Conservation (phyloP, 495 filamentous ascomycete species). For the Bryoglossum gracile region DNA sequence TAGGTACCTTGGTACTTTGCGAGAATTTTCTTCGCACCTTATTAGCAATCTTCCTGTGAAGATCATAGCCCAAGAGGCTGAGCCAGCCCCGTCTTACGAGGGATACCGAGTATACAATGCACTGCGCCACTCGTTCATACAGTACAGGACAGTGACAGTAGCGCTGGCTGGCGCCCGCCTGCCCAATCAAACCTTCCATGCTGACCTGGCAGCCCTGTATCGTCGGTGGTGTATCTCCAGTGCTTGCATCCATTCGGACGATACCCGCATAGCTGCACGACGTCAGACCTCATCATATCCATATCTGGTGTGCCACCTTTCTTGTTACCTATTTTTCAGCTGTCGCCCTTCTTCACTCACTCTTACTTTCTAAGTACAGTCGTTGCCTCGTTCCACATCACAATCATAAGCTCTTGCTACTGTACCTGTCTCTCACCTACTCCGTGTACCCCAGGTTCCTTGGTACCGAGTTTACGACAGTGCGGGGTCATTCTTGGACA, state of each 20-base stretch:
- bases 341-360: no score
- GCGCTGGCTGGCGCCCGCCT: neutral
- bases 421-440: no score
- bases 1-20: no score
- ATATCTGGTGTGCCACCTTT: slow-evolving; percentile 2
- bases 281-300: slow-evolving; percentile 19
- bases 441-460: no score
- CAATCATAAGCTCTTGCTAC: no score
- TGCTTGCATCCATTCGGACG: neutral
- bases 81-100: neutral
- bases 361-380: no score
- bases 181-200: neutral
- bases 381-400: neutral
- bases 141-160: no score
- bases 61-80: slow-evolving; percentile 1
- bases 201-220: neutral
- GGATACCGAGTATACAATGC: slow-evolving; percentile 13
- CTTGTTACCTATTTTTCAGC: slow-evolving; percentile 17
- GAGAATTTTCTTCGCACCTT: neutral
- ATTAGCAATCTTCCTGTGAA: slow-evolving; percentile 1
- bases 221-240: neutral
- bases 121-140: slow-evolving; percentile 16
- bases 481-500: no score
- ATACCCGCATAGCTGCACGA: neutral
- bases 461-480: no score